Evolutionary conservation across 179 eudicot genomes (phyloP).

Genomic region (Pouteria campechiana): DNA sequence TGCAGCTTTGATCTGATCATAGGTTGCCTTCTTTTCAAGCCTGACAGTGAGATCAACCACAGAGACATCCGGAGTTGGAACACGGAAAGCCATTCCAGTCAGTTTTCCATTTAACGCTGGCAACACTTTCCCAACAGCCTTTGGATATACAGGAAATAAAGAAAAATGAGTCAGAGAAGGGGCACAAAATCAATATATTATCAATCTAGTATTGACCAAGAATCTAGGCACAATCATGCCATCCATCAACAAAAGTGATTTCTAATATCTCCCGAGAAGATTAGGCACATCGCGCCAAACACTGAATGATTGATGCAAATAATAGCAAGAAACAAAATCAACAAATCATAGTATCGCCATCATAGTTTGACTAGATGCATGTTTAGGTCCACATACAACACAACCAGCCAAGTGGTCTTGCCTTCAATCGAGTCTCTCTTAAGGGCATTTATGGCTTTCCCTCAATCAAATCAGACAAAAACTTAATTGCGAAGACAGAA

Average conservation of each 20-base stretch:
- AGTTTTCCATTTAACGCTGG: slow-evolving; percentile 63
- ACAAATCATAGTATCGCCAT: no score
- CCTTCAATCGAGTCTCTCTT: no score
- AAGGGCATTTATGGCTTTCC: no score
- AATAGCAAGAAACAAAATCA: no score
- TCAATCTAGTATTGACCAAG: not conserved
- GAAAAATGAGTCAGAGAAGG: not conserved
- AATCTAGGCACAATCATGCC: not conserved
- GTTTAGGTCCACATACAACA: no score
- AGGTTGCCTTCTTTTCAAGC: slow-evolving; percentile 46
- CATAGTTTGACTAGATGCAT: no score
- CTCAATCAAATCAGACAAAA: no score
- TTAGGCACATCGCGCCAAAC: no score
- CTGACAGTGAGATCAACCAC: slow-evolving; percentile 73
- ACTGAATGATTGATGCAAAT: no score
- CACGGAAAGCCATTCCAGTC: slow-evolving; percentile 68
- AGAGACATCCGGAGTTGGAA: slow-evolving; percentile 64
- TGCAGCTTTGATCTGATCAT: slow-evolving; percentile 53
- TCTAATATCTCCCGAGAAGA: no score
- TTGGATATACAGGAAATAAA: not conserved
- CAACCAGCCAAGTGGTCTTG: no score
- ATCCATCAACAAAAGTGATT: not conserved
- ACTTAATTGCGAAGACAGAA: no score
- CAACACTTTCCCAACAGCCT: slow-evolving; percentile 72
- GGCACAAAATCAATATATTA: not conserved